phyloP scores from a whole-genome alignment of 345 rosid genomes.

The Brassica cretica region DNA sequence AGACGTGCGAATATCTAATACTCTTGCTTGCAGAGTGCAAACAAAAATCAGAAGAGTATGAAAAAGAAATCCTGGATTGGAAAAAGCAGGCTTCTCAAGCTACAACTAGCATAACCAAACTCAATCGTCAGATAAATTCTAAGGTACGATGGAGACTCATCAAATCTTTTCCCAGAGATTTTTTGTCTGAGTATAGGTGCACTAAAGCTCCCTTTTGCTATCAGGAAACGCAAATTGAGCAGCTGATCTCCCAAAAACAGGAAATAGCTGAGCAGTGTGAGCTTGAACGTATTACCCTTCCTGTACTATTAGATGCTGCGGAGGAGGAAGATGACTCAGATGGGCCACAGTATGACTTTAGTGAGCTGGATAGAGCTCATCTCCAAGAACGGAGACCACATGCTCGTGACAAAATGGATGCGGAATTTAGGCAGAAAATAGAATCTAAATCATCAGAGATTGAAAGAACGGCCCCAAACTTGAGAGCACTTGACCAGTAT shows the following conservation, averaged over 20 bases:
- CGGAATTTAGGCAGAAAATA: slow-evolving; percentile 75
- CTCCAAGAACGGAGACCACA: slow-evolving; percentile 70
- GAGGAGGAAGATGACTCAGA: slow-evolving; percentile 66
- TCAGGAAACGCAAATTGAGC: slow-evolving; percentile 79
- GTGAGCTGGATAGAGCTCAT: slow-evolving; percentile 71
- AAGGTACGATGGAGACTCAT: slow-evolving; percentile 53
- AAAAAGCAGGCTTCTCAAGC: slow-evolving; percentile 82
- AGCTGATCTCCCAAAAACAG: slow-evolving; percentile 64
- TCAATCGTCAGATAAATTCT: slow-evolving; percentile 72
- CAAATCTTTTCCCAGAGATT: slow-evolving; percentile 7
- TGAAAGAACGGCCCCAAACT: slow-evolving; percentile 89
- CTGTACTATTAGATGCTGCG: slow-evolving; percentile 66
- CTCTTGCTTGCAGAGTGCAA: slow-evolving; percentile 65
- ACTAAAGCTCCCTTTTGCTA: slow-evolving; percentile 35
- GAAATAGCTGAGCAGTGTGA: slow-evolving; percentile 85
- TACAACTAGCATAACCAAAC: slow-evolving; percentile 74
- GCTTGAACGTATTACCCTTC: slow-evolving; percentile 75
- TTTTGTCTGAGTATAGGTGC: slow-evolving; percentile 21
- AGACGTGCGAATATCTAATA: slow-evolving; percentile 25
- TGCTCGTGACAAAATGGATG: slow-evolving; percentile 75
- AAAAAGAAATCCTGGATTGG: slow-evolving; percentile 87
- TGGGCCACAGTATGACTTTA: slow-evolving; percentile 75
- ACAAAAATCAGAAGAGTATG: slow-evolving; percentile 82
- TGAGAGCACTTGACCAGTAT: slow-evolving; percentile 94
- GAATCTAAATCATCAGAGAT: slow-evolving; percentile 70